Percentiles rank a stretch among this genome's conserved stretches.
These are phyloP conservation scores for Mycena citricolor DNA, from an alignment of 1,284 basidiomycete genomes.

Conservation along the genomic window DNA sequence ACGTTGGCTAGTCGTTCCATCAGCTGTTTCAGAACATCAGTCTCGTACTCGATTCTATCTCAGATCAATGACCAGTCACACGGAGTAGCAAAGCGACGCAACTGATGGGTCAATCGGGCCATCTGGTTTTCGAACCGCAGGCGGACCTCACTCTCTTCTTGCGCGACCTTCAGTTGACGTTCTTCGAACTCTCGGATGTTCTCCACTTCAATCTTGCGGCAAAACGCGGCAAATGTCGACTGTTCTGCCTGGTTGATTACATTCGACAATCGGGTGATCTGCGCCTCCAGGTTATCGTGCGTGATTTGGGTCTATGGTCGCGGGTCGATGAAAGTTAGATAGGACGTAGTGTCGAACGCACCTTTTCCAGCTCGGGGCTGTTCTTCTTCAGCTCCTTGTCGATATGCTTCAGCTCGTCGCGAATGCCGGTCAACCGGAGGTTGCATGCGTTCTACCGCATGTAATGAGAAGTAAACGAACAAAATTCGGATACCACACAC, in stretches of 20 bases:
- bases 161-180: slow-evolving; percentile 83
- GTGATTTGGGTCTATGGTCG: slow-evolving; percentile 60
- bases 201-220: slow-evolving; percentile 74
- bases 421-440: slow-evolving; percentile 66
- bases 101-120: slow-evolving; percentile 87
- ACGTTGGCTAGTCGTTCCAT: slow-evolving; percentile 65
- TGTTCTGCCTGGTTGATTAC: slow-evolving; percentile 81
- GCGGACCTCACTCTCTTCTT: slow-evolving; percentile 84
- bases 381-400: slow-evolving; percentile 69
- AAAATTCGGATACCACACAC: slow-evolving; percentile 42
- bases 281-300: slow-evolving; percentile 52
- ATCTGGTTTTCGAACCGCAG: slow-evolving; percentile 87
- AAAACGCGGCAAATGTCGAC: slow-evolving; percentile 79
- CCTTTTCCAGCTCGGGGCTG: slow-evolving; percentile 68
- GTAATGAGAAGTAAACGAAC: slow-evolving; percentile 3
- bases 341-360: slow-evolving; percentile 26
- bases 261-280: slow-evolving; percentile 57
- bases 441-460: slow-evolving; percentile 57
- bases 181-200: slow-evolving; percentile 96
- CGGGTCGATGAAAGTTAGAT: not conserved
- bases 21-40: slow-evolving; percentile 66
- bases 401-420: slow-evolving; percentile 78
- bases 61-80: slow-evolving; percentile 7
- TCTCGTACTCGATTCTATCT: slow-evolving; percentile 74
- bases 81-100: slow-evolving; percentile 9